These are phyloP conservation scores for Collariella sp. DNA, from an alignment of 495 filamentous ascomycete genomes.

Conservation along the genomic window DNA sequence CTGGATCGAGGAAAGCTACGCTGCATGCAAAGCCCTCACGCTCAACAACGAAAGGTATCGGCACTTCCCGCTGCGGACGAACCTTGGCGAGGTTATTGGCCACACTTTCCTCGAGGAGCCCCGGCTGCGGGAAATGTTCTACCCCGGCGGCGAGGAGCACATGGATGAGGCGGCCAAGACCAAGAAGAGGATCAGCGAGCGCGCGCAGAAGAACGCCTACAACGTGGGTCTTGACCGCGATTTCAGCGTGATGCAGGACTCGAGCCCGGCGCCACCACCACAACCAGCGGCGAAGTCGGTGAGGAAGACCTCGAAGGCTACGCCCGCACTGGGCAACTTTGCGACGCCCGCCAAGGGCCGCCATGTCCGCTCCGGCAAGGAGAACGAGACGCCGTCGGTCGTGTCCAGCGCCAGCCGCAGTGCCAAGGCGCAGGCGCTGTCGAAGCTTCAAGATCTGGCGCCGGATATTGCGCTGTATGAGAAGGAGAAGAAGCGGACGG, in stretches of 20 bases:
- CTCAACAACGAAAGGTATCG: constrained; percentile 63
- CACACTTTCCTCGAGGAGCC: constrained; percentile 53
- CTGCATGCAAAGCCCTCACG: constrained; percentile 64
- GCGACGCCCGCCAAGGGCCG: constrained; percentile 37
- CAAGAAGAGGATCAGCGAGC: constrained; percentile 35
- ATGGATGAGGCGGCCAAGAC: constrained; percentile 26
- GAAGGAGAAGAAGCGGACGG: constrained; percentile 73
- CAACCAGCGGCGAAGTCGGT: constrained; percentile 7
- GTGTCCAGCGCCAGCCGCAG: constrained; percentile 64
- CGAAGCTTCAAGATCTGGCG: constrained; percentile 64
- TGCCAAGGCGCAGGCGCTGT: constrained; percentile 74
- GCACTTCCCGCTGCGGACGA: constrained; percentile 77
- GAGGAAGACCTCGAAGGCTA: too few species aligned
- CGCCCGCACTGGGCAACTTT: constrained; percentile 18
- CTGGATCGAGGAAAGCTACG: constrained; percentile 97
- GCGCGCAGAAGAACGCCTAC: constrained; percentile 31
- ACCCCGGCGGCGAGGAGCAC: constrained; percentile 31
- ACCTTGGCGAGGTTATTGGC: constrained; percentile 85
- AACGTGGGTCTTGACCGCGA: constrained; percentile 23
- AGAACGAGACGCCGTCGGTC: constrained; percentile 72
- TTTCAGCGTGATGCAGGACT: constrained; percentile 22
- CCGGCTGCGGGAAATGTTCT: constrained; percentile 29
- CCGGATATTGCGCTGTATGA: constrained; percentile 82
- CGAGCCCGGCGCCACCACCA: constrained; percentile 11
- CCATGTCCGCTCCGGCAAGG: constrained; percentile 51